Percentiles rank a stretch among this genome's conserved stretches.
Conservation (phyloP, 78 protist species). For the Dictyostelium purpureum region DNA sequence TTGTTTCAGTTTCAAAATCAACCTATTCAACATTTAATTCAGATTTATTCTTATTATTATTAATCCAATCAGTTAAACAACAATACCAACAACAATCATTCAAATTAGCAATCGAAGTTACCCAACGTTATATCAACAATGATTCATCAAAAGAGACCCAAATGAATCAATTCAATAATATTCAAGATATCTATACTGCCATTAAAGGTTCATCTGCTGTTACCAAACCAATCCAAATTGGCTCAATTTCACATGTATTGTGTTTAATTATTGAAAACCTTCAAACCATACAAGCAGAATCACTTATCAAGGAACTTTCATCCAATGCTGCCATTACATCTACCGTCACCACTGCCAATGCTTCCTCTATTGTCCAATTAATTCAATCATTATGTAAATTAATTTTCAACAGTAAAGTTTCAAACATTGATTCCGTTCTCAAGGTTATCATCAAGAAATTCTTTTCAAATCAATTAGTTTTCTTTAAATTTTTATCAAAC, state of each 20-base stretch:
- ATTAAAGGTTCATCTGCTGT: not conserved
- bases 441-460: not conserved
- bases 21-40: not conserved
- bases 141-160: not conserved
- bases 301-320: constrained; percentile 3
- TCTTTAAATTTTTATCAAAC: constrained; percentile 45
- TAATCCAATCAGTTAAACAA: not conserved
- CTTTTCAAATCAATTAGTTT: constrained; percentile 1
- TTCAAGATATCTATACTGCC: not conserved
- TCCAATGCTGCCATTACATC: not conserved
- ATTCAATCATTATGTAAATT: not conserved
- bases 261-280: not conserved
- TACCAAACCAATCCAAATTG: not conserved
- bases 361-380: not conserved
- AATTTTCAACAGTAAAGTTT: not conserved
- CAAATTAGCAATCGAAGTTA: not conserved
- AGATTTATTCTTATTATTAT: not conserved
- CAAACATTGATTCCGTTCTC: not conserved
- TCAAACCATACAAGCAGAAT: not conserved
- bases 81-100: not conserved
- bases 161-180: not conserved
- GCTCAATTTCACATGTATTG: not conserved
- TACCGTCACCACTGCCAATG: not conserved
- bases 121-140: not conserved
- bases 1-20: not conserved